Base-by-base conservation (phyloP, 306 rosid species). In the Comarum palustre region DNA sequence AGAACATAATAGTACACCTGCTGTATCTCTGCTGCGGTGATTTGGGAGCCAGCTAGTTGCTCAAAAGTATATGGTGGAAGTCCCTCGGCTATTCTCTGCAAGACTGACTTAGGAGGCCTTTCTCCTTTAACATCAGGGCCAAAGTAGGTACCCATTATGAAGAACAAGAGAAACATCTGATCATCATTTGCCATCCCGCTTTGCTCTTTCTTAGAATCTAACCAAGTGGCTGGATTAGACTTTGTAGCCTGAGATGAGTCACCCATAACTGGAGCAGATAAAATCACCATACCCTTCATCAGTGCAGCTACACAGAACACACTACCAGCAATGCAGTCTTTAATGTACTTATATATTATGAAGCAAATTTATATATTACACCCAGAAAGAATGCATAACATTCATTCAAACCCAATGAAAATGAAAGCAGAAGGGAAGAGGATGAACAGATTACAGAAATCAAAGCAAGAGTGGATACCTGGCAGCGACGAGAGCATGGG, bases 51-150 rank as follows among this genome's bases (percentile, higher is more conserved):
- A 17, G 83, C 62, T 47, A 90, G 80, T 69, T 87, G 88, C 62
- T 76, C 77, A 52, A 52, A 39, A 5, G 86, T 77, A 79, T 87
- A 87, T 4, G 91, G 90, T 55, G 93, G 90, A 71, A 86, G 81
- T 57, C 88, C 89, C 67, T 86, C 89, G 1, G 88, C 86, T 54
- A 86, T 72, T 83, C 91, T 88, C 65, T 86, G 89, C 80, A 86
- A 79, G 6, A 88, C 63, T 31, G 91, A 83, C 78, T 81, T 87
- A 52, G 74, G 77, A 6, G 62, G 59, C 73, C 51, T 43, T 62
- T 79, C 75, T 1, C 75, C 82, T 80, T 83, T 88, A 67, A 88
- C 75, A 51, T 81, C 81, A 17, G 96, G 93, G 15, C 93, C 91
- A 67, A 90, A 88, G 80, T 84, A 86, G 63, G 83, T 86, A 32